Conservation (phyloP, 352 stramenopile genomes). For the Pythium scleroteichum region DNA sequence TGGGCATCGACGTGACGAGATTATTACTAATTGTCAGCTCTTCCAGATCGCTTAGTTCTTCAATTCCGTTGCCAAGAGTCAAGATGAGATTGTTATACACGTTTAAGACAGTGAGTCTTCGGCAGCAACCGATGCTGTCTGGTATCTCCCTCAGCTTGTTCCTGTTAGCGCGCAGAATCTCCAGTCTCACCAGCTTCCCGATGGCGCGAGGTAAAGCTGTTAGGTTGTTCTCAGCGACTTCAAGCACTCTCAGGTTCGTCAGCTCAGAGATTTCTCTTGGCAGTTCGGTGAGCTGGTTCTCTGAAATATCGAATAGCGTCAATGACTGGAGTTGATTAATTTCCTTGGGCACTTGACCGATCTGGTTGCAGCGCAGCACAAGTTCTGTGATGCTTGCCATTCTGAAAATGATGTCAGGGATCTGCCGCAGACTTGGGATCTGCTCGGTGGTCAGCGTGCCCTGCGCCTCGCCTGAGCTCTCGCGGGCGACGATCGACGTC, state of each 20-base stretch:
- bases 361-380: slow-evolving; percentile 68
- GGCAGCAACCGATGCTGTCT: slow-evolving; percentile 51
- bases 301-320: slow-evolving; percentile 49
- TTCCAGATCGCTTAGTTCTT: slow-evolving; percentile 52
- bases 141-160: slow-evolving; percentile 58
- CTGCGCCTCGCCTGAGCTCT: slow-evolving; percentile 34
- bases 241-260: slow-evolving; percentile 45
- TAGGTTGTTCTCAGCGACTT: slow-evolving; percentile 62
- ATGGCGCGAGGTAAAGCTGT: slow-evolving; percentile 45
- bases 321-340: slow-evolving; percentile 50
- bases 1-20: slow-evolving; percentile 38
- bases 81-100: slow-evolving; percentile 79
- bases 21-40: slow-evolving; percentile 81
- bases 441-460: slow-evolving; percentile 57
- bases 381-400: slow-evolving; percentile 64
- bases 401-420: slow-evolving; percentile 60
- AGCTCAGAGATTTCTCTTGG: slow-evolving; percentile 49
- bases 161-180: slow-evolving; percentile 51
- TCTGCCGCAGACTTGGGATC: slow-evolving; percentile 45
- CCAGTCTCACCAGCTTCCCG: slow-evolving; percentile 50
- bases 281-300: slow-evolving; percentile 66
- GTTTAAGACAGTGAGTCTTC: slow-evolving; percentile 57
- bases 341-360: slow-evolving; percentile 53
- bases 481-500: slow-evolving; percentile 50
- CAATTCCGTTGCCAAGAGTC: slow-evolving; percentile 46